A percentile compares a stretch with the other conserved stretches of the same genome.
Conservation (phyloP, 768 basidiomycete species). For the Tylopilus sp. region DNA sequence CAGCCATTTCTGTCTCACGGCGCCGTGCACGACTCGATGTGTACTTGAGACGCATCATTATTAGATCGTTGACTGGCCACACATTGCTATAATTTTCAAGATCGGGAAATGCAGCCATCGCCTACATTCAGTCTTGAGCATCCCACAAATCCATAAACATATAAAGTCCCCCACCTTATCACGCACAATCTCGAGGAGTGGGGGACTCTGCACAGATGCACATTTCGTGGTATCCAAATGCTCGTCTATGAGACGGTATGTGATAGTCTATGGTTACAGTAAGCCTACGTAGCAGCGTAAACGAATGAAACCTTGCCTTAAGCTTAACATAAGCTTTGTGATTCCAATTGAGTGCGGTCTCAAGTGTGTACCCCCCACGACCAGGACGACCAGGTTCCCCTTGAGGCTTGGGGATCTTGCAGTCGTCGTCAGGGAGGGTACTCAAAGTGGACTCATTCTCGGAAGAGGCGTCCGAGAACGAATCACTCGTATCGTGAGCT, state of each 20-base stretch:
- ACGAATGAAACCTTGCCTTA: not conserved
- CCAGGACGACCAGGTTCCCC: not conserved
- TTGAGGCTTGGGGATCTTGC: not conserved
- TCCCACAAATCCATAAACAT: no score
- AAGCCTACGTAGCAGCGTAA: no score
- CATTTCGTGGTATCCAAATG: not conserved
- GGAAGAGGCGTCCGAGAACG: not conserved
- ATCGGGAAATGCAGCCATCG: not conserved
- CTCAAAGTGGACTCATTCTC: no score
- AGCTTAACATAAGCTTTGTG: not conserved
- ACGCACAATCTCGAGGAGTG: not conserved
- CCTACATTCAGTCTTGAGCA: not conserved
- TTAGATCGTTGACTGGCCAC: not conserved
- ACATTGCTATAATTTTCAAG: not conserved
- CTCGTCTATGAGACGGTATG: not conserved
- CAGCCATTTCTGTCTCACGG: not conserved
- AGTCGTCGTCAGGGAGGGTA: not conserved
- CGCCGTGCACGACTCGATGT: not conserved
- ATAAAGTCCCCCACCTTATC: no score
- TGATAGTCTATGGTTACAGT: not conserved
- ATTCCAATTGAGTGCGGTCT: not conserved
- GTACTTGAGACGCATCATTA: slow-evolving; percentile 15
- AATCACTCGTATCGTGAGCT: no score
- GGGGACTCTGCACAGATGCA: not conserved
- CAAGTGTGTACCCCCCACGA: not conserved